Base-by-base conservation (phyloP, 352 stramenopile genomes). In the Phytophthora brassicae region DNA sequence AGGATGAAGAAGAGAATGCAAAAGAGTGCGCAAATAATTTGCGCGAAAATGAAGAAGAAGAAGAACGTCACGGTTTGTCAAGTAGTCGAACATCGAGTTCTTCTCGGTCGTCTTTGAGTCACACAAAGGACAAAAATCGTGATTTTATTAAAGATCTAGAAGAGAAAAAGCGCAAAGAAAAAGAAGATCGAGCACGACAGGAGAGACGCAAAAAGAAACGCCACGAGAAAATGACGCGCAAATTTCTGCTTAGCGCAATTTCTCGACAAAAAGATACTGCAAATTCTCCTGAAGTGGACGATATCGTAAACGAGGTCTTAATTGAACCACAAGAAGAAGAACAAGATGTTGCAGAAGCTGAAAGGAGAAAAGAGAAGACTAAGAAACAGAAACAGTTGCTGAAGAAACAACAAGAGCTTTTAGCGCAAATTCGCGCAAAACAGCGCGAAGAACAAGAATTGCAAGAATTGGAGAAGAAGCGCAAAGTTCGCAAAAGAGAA, bases 121-220 rank as follows among this genome's bases (percentile, higher is more conserved):
- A 53, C 4, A 6, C 39, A 2, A 52, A 44, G 8, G 76, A 84
- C 58, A 90, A 90, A 67, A 79, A 87, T 44, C 78, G 75, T 19
- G 75, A 85, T 19, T 89, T 79, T 35, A 89, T 90, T 47, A 84
- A 82, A 20, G 79, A 81, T 13, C 57, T 92, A 6, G 84, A 90
- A 66, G 79, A 89, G 28, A 86, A 89, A 48, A 90, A 89, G 64
- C 59, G 71, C 2, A 77, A 79, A n/a, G 74, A 89, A 55, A 84
- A 81, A 19, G 76, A 89, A 36, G 69, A 81, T 0, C 69, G 77
- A 28, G 70, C 48, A 13, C 66, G 68, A 38, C 55, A 82, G 14
- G 72, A 87, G 41, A 58, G 66, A 42, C 69, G 82, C 12, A 77
- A 85, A 50, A 72, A 83, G 26, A 86, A 87, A 22, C 65, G 80